A percentile compares a stretch with the other conserved stretches of the same genome.
Conservation (phyloP, 208 protist species). For the Acanthamoeba polyphaga region DNA sequence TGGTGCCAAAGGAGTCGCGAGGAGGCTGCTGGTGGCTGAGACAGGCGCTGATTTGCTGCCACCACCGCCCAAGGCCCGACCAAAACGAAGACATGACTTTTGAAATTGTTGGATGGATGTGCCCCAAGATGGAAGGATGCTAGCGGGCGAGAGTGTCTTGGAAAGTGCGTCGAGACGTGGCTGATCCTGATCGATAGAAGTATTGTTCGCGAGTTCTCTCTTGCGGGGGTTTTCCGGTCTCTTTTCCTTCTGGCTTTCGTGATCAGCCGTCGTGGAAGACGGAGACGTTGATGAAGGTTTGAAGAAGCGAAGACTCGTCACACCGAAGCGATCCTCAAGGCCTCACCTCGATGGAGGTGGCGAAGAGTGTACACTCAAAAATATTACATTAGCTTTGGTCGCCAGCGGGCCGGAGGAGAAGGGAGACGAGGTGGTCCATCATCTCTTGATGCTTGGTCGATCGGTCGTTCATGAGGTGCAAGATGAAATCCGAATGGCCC, state of each 20-base stretch:
- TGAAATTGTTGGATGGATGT: not conserved
- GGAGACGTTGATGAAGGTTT: no score
- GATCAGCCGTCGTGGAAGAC: no score
- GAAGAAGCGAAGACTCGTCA: no score
- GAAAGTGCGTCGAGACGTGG: no score
- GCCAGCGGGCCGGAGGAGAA: not conserved
- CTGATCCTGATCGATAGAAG: no score
- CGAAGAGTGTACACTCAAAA: no score
- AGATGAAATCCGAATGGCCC: conserved; percentile 44
- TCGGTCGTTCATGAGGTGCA: conserved; percentile 60
- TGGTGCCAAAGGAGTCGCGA: not conserved
- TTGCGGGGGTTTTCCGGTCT: no score
- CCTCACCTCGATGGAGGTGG: no score
- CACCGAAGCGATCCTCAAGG: no score
- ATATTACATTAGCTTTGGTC: not conserved
- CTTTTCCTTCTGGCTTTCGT: no score
- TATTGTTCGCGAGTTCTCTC: no score
- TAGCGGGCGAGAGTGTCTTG: not conserved
- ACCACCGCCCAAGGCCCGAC: not conserved
- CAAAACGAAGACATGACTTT: not conserved
- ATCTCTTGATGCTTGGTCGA: conserved; percentile 20
- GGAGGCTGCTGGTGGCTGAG: not conserved
- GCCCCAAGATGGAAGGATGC: not conserved
- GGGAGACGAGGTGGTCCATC: not conserved
- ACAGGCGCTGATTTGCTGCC: not conserved